phyloP scores from a whole-genome alignment of 345 rosid genomes.

The Syzygium grande region DNA sequence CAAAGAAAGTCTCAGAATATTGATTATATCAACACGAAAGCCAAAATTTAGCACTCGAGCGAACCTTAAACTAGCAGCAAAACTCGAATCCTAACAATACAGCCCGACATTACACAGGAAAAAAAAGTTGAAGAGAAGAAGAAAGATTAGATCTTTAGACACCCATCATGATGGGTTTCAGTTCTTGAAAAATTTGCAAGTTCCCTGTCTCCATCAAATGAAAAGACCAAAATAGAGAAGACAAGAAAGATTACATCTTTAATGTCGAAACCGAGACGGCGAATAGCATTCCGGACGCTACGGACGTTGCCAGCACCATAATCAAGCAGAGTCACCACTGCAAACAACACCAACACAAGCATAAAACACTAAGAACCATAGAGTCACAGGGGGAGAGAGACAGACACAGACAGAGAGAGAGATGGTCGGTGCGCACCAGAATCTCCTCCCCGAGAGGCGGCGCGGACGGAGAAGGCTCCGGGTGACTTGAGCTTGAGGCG shows the following conservation, averaged over 20 bases:
- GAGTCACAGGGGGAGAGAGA: not conserved
- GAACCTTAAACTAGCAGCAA: not conserved
- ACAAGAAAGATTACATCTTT: conserved; percentile 32
- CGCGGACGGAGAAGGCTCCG: conserved; percentile 38
- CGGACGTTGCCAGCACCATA: conserved; percentile 97
- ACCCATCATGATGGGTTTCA: not conserved
- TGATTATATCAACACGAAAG: not conserved
- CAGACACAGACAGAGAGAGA: not conserved
- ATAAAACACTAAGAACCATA: not conserved
- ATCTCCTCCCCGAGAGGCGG: conserved; percentile 40
- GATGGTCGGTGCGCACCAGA: conserved; percentile 32
- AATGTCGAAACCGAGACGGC: conserved; percentile 59
- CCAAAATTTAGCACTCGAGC: not conserved
- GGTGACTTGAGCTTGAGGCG: conserved; percentile 31
- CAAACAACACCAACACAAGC: not conserved
- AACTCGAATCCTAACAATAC: not conserved
- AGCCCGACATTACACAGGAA: not conserved
- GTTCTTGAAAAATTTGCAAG: not conserved
- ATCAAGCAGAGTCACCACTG: conserved; percentile 86
- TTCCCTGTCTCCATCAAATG: not conserved
- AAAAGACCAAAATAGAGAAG: not conserved
- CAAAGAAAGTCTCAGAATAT: not conserved
- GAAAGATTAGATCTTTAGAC: not conserved
- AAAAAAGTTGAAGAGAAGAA: not conserved
- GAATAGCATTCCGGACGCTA: conserved; percentile 81